A percentile compares a stretch with the other conserved stretches of the same genome.
These are phyloP conservation scores for Saccharum spontaneum DNA, from an alignment of 176 grass and related monocot species.

Conservation along the genomic window DNA sequence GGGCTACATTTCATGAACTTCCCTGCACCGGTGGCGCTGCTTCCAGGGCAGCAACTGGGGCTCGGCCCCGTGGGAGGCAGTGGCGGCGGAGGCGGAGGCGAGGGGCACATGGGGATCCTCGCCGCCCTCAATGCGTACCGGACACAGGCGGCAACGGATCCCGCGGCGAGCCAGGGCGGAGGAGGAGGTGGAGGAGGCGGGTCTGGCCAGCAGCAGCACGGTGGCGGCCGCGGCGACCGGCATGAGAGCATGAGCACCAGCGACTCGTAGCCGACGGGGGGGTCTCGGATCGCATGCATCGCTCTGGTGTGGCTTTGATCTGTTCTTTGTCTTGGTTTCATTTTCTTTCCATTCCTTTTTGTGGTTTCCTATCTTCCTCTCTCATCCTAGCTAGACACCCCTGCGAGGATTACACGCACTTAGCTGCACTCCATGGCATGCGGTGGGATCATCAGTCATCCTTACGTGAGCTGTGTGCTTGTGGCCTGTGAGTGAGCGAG, in stretches of 20 bases:
- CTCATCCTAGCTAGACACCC: constrained; percentile 9
- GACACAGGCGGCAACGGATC: constrained; percentile 50
- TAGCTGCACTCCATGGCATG: constrained; percentile 35
- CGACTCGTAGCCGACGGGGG: constrained; percentile 60
- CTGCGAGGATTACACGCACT: constrained; percentile 36
- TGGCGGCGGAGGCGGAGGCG: constrained; percentile 28
- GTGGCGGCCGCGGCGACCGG: constrained; percentile 48
- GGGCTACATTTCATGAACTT: constrained; percentile 99
- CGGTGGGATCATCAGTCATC: background rate
- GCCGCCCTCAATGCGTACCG: constrained; percentile 85
- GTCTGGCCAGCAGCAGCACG: constrained; percentile 44
- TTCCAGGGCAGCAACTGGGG: constrained; percentile 84
- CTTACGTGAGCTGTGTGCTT: constrained; percentile 30
- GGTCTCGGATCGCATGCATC: constrained; percentile 48
- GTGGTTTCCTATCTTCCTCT: constrained; percentile 33
- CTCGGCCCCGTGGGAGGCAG: constrained; percentile 35
- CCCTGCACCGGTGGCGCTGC: constrained; percentile 75
- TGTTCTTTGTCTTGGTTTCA: constrained; percentile 54
- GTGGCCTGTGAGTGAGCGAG: constrained; percentile 39
- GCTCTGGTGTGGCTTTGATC: constrained; percentile 64
- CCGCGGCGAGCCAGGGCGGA: constrained; percentile 34
- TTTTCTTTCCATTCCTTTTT: constrained; percentile 23
- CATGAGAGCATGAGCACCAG: constrained; percentile 94
- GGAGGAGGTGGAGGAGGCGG: constrained; percentile 2
- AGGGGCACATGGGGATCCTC: constrained; percentile 91